phyloP scores from a whole-genome alignment of 1,284 basidiomycete species.

The Malassezia sympodialis region DNA sequence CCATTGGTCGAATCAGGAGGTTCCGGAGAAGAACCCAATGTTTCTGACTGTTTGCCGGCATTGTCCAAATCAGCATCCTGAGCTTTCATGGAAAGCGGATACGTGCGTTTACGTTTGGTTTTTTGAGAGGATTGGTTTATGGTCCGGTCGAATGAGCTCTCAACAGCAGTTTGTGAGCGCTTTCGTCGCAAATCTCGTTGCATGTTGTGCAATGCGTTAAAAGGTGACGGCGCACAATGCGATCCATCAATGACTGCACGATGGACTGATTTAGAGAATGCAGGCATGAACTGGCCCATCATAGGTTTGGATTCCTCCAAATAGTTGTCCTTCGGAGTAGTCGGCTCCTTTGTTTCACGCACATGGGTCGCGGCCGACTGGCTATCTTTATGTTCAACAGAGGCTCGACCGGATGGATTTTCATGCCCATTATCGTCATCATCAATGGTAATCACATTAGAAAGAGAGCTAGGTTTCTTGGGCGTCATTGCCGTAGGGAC shows the following conservation, averaged over 20 bases:
- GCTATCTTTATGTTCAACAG: neutral
- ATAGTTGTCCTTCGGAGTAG: neutral
- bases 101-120: conserved; percentile 19
- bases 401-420: neutral
- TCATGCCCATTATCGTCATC: neutral
- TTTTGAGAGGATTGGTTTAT: neutral
- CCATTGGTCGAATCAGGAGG: conserved; percentile 5
- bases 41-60: neutral
- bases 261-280: conserved; percentile 37
- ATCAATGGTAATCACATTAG: conserved; percentile 4
- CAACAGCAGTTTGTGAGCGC: conserved; percentile 21
- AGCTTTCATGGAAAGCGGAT: neutral
- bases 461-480: conserved; percentile 4
- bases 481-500: neutral
- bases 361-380: neutral
- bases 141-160: conserved; percentile 20
- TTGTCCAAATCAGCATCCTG: neutral
- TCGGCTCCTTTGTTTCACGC: neutral
- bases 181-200: conserved; percentile 31
- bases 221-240: conserved; percentile 40
- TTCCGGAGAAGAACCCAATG: conserved; percentile 27
- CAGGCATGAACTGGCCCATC: conserved; percentile 43
- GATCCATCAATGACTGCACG: conserved; percentile 46
- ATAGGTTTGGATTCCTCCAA: conserved; percentile 20
- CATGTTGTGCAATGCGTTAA: conserved; percentile 30